Percentiles rank a stretch among this genome's conserved stretches.
Evolutionary conservation across 108 stramenopile genomes (phyloP).

Genomic region (Hondaea fermentalgiana): DNA sequence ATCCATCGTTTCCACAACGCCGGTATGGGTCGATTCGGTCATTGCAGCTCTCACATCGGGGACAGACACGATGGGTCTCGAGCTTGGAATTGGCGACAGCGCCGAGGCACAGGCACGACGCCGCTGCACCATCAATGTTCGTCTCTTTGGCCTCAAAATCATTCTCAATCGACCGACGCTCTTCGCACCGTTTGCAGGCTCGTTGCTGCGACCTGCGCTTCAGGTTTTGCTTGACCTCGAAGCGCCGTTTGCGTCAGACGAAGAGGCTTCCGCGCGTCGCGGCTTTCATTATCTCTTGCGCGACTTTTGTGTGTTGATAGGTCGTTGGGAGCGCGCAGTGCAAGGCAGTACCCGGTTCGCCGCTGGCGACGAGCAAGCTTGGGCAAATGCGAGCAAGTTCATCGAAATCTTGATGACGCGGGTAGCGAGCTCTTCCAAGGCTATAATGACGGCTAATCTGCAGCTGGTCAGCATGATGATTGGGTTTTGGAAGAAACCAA

Average conservation of each 20-base stretch:
- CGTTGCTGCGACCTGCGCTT: neutral
- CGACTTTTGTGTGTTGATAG: neutral
- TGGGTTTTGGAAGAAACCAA: neutral
- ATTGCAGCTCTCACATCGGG: neutral
- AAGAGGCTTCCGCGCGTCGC: neutral
- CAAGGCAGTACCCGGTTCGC: neutral
- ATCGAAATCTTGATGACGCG: neutral
- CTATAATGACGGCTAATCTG: neutral
- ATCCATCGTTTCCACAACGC: neutral
- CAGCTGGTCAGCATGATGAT: slow-evolving; percentile 2
- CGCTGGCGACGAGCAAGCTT: neutral
- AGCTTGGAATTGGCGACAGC: neutral
- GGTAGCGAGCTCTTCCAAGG: neutral
- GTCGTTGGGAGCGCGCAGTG: neutral
- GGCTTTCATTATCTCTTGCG: slow-evolving; percentile 2
- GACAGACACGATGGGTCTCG: neutral
- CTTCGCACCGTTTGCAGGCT: neutral
- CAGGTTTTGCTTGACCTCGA: neutral
- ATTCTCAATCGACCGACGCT: neutral
- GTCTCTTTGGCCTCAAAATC: neutral
- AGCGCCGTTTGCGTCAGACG: neutral
- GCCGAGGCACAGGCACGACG: neutral
- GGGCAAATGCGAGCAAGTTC: neutral
- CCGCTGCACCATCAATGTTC: neutral
- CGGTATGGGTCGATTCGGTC: neutral